Base-by-base conservation (phyloP, 306 rosid genomes). In the Argentina anserina region DNA sequence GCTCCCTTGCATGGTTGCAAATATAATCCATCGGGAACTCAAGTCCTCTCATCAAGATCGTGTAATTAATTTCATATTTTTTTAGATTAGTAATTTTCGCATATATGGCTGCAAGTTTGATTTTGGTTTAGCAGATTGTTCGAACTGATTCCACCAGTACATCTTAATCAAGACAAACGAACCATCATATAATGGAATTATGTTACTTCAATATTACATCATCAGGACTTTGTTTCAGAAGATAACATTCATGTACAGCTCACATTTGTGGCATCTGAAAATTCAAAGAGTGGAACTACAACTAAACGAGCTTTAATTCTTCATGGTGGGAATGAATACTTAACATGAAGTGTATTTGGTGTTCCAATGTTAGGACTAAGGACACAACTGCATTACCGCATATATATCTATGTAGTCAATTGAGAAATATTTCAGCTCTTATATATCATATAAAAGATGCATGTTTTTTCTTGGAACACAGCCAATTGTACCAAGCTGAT, bases 161-260 rank as follows among this genome's bases (percentile, higher is more conserved):
- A 28, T 73, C 50, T 55, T 26, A 55, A 45, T 46, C 82, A 78
- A 72, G 78, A 74, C 74, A 65, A 74, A 65, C 77, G 47, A 74
- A 78, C 85, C 47, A 78, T 64, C 67, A 58, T 47, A 13, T 49
- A 69, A 78, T 23, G 46, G 70, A 62, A 47, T 78, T 82, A 58
- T 56, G 56, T 25, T 31, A 12, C 26, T 42, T 58, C 65, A 26
- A 18, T 49, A 5, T 40, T 12, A 14, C 75, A 62, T 20, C 65
- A 62, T 49, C 71, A 62, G 47, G 36, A 50, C 64, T 46, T 34
- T 60, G 17, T 46, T 42, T 59, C 6, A 39, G 42, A 47, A 46
- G 60, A 68, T 67, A 41, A 50, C 47, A n/a, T n/a, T n/a, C n/a
- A 36, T 50, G 46, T 47, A 49, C 13, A 52, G 23, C 39, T 70